Percentiles rank a stretch among this genome's conserved stretches.
phyloP scores from a whole-genome alignment of 73 alveolate genomes.

The Paramecium biaurelia region DNA sequence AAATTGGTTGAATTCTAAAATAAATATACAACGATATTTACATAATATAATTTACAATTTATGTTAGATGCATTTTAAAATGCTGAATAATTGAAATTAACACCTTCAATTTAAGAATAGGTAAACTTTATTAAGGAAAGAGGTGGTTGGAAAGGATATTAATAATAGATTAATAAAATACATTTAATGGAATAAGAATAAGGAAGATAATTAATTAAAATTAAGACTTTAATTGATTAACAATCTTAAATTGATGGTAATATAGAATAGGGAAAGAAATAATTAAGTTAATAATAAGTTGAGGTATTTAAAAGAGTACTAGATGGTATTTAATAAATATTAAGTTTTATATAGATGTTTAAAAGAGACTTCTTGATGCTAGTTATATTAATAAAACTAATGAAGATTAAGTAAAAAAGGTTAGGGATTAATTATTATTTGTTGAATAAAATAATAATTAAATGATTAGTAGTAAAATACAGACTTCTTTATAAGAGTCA shows the following conservation, averaged over 20 bases:
- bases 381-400: not conserved
- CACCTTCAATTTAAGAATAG: not conserved
- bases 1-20: not conserved
- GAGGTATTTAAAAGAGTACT: not conserved
- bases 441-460: not conserved
- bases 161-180: not conserved
- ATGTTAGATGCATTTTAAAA: not conserved
- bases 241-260: not conserved
- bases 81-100: not conserved
- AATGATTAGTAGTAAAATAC: not conserved
- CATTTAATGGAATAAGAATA: not conserved
- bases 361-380: not conserved
- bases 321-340: not conserved
- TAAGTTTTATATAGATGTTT: not conserved
- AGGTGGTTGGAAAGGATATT: conserved; percentile 2
- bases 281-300: not conserved
- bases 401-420: not conserved
- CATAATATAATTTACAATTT: not conserved
- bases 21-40: not conserved
- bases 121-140: not conserved
- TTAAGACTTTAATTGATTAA: not conserved
- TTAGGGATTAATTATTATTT: not conserved
- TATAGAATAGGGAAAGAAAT: not conserved
- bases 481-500: not conserved
- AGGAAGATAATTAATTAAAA: not conserved